A percentile compares a stretch with the other conserved stretches of the same genome.
These are phyloP conservation scores for Candida nemodendra DNA, from an alignment of 805 yeast genomes.

Conservation along the genomic window DNA sequence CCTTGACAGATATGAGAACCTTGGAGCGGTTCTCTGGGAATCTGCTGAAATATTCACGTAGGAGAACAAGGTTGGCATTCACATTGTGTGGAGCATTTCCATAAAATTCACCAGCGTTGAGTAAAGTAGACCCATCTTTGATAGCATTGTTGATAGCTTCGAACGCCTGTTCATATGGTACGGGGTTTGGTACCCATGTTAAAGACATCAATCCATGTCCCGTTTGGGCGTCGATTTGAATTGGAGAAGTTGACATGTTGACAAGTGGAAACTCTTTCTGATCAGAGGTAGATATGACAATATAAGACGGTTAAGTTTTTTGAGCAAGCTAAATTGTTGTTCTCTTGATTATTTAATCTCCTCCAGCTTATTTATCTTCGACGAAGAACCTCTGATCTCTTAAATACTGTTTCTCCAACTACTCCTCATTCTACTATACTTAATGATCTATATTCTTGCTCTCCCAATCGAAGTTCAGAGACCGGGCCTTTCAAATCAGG, in stretches of 20 bases:
- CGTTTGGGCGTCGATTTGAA: slow-evolving; percentile 25
- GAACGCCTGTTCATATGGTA: slow-evolving; percentile 52
- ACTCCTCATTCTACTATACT: too few relatives aligned
- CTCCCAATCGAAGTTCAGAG: too few relatives aligned
- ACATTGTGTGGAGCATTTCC: slow-evolving; percentile 46
- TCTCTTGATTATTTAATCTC: too few relatives aligned
- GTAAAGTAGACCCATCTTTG: slow-evolving; percentile 46
- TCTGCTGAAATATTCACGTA: slow-evolving; percentile 55
- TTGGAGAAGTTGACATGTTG: background rate
- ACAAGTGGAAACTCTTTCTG: too few relatives aligned
- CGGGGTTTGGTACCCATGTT: slow-evolving; percentile 65
- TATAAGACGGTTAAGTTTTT: too few relatives aligned
- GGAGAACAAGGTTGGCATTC: slow-evolving; percentile 50
- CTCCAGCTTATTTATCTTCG: too few relatives aligned
- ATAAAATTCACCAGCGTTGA: slow-evolving; percentile 81
- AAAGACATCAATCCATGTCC: slow-evolving; percentile 85
- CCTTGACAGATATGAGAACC: slow-evolving; percentile 66
- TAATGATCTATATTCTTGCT: too few relatives aligned
- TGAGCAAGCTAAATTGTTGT: too few relatives aligned
- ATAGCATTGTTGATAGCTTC: slow-evolving; percentile 53
- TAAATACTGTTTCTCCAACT: too few relatives aligned
- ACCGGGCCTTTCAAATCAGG: too few relatives aligned
- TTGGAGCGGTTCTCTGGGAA: slow-evolving; percentile 56
- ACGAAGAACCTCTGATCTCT: too few relatives aligned
- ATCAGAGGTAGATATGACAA: too few relatives aligned